Percentiles rank a stretch among this genome's conserved stretches.
These are phyloP conservation scores for Tetragonia tetragonoides DNA, from an alignment of 148 eudicot species.

Conservation along the genomic window DNA sequence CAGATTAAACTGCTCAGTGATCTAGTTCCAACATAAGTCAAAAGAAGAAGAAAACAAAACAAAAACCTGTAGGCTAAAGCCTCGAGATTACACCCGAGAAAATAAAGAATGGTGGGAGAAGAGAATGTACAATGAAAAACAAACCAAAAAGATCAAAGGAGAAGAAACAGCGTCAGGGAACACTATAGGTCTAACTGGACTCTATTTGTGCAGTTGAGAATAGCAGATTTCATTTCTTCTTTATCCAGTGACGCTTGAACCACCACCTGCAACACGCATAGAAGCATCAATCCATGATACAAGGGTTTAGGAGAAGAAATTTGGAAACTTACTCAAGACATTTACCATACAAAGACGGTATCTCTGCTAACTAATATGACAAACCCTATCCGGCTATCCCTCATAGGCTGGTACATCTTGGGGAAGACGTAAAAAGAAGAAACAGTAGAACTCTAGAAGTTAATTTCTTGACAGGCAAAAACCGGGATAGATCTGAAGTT, in stretches of 20 bases:
- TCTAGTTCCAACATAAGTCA: too few species aligned
- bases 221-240: conserved; percentile 81
- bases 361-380: too few species aligned
- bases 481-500: neutral
- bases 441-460: neutral
- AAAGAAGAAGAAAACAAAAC: neutral
- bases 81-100: neutral
- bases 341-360: too few species aligned
- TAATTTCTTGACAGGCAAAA: neutral
- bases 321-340: too few species aligned
- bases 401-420: too few species aligned
- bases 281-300: conserved; percentile 8
- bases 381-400: too few species aligned
- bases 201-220: conserved; percentile 72
- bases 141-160: conserved; percentile 3
- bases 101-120: neutral
- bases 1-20: conserved; percentile 16
- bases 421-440: too few species aligned
- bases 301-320: neutral
- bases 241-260: conserved; percentile 71
- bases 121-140: conserved; percentile 10
- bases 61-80: neutral
- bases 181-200: conserved; percentile 35
- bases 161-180: neutral
- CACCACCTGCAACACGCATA: conserved; percentile 51